Evolutionary conservation across 176 grass and related monocot species (phyloP), one percentile per base, ranked within the genome.

Genomic region (Hsuehochloa calcarea): DNA sequence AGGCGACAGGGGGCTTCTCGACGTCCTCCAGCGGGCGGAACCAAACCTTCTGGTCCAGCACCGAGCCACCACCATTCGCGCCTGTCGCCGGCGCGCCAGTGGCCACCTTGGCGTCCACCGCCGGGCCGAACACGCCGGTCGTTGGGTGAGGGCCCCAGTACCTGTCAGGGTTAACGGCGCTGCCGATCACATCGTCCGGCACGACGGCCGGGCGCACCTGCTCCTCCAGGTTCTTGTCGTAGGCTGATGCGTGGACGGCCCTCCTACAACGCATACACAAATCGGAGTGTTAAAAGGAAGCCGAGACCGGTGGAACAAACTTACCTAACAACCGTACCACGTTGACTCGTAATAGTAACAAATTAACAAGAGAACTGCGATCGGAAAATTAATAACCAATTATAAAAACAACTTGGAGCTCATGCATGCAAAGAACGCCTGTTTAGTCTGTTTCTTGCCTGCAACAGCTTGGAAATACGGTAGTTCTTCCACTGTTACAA

Each of bases 181-280:
- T 65, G 89, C 89, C 68, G 86, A 98, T 98, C 91, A 96, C 96
- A 96, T 96, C 84, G 86, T 98, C 91, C 70, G 93, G 96, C 85
- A 98, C 96, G 67, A 96, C 72, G 45, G 64, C 80, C 58, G 96
- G 91, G 1, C 86, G 79, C 56, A 92, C 89, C 71, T 89, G 96
- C 0, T 98, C 96, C 17, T 98, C 96, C 82, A 94, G 54, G 86
- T 98, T 98, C 87, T 98, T 98, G 85, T 98, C 96, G 85, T 98
- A 98, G 26, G 89, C 74, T 10, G 96, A 96, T 5, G 66, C 74
- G 89, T 95, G 90, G 62, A 95, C 93, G 5, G 74, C 74, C 88
- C 93, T 95, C 80, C 83, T 92, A 80, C 69, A n/a, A 4, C 2
- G 23, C 5, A 52, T 5, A 19, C 1, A 16, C 4, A 19, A 6